Conservation (phyloP, 805 yeast genomes). For the Candida adriatica region DNA sequence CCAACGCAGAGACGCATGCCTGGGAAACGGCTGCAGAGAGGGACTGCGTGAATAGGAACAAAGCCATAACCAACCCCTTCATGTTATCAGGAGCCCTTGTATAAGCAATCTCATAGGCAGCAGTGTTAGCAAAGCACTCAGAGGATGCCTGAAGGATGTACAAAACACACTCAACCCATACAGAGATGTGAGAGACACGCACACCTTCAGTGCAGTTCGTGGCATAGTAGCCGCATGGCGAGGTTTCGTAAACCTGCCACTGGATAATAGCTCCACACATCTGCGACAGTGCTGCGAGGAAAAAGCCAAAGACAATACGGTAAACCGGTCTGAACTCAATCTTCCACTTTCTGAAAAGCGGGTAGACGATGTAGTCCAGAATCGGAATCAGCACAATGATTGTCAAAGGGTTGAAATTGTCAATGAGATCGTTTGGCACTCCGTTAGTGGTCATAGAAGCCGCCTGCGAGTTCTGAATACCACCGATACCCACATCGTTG, state of each 20-base stretch:
- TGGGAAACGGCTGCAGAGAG: slow-evolving; percentile 71
- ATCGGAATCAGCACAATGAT: slow-evolving; percentile 74
- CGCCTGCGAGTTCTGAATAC: slow-evolving; percentile 40
- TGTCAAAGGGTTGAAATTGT: slow-evolving; percentile 68
- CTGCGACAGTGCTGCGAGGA: slow-evolving; percentile 42
- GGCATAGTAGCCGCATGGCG: slow-evolving; percentile 69
- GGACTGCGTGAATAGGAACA: slow-evolving; percentile 67
- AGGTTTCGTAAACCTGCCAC: slow-evolving; percentile 57
- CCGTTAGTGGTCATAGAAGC: slow-evolving; percentile 70
- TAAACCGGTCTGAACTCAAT: slow-evolving; percentile 62
- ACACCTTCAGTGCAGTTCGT: slow-evolving; percentile 36
- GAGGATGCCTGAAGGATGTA: slow-evolving; percentile 67
- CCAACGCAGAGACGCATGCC: slow-evolving; percentile 60
- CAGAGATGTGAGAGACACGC: slow-evolving; percentile 39
- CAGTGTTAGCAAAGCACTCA: slow-evolving; percentile 73
- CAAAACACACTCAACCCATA: slow-evolving; percentile 61
- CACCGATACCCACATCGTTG: slow-evolving; percentile 60
- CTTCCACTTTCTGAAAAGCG: slow-evolving; percentile 39
- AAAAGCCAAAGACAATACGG: slow-evolving; percentile 64
- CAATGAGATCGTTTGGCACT: slow-evolving; percentile 74
- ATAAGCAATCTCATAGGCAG: slow-evolving; percentile 81
- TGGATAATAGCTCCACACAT: slow-evolving; percentile 48
- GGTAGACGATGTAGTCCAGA: slow-evolving; percentile 54
- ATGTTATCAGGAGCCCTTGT: slow-evolving; percentile 66
- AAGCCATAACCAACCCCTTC: slow-evolving; percentile 39